Percentiles rank a stretch among this genome's conserved stretches.
phyloP scores from a whole-genome alignment of 805 yeast species.

The Candida succiphila region DNA sequence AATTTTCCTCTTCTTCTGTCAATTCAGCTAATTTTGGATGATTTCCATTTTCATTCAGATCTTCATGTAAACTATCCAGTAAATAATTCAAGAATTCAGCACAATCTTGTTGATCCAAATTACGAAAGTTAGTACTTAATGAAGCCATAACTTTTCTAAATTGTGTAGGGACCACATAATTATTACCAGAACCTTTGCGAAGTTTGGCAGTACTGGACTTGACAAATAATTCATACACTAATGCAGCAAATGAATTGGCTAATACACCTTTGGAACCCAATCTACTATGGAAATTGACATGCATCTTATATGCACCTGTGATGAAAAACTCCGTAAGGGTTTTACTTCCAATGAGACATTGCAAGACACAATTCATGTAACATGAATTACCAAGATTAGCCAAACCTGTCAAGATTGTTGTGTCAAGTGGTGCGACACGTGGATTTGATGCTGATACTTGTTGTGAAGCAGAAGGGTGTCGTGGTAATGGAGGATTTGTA shows the following conservation, averaged over 20 bases:
- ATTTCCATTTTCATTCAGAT: constrained; percentile 58
- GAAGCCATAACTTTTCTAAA: constrained; percentile 65
- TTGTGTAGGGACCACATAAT: constrained; percentile 44
- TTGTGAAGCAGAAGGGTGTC: constrained; percentile 5
- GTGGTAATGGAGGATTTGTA: too few relatives aligned
- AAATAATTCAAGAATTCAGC: constrained; percentile 71
- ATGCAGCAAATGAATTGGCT: constrained; percentile 56
- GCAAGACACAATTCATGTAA: constrained; percentile 86
- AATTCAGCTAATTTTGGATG: constrained; percentile 47
- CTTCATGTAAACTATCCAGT: constrained; percentile 75
- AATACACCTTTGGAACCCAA: constrained; percentile 77
- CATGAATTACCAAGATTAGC: constrained; percentile 84
- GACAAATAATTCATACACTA: constrained; percentile 44
- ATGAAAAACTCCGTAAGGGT: constrained; percentile 56
- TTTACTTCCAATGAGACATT: constrained; percentile 70
- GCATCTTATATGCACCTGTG: constrained; percentile 47
- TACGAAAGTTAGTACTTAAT: constrained; percentile 52
- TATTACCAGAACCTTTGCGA: constrained; percentile 7
- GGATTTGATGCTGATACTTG: constrained; percentile 6
- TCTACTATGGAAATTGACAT: constrained; percentile 62
- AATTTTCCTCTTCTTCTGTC: constrained; percentile 60
- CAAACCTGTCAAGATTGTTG: constrained; percentile 53
- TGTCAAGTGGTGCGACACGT: not conserved
- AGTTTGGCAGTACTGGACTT: constrained; percentile 16
- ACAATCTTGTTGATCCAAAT: constrained; percentile 75